Conservation (phyloP, 2,329 filamentous ascomycete species). For the Neophaeococcomyces mojaviensis region DNA sequence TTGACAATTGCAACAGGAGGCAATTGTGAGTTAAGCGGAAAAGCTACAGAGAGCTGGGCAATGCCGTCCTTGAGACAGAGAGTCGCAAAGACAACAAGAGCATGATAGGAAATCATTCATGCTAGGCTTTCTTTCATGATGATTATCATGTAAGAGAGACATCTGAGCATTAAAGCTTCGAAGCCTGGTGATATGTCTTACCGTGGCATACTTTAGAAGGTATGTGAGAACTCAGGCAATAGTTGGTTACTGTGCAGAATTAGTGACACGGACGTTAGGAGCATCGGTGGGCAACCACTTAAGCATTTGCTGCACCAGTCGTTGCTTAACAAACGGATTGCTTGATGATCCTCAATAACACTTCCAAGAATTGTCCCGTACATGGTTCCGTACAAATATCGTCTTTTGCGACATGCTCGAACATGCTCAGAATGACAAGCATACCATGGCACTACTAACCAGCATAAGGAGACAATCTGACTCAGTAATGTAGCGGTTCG, state of each 20-base stretch:
- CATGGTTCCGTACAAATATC: neutral
- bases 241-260: neutral
- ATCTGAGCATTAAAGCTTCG: neutral
- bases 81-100: slow-evolving; percentile 4
- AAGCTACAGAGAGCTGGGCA: slow-evolving; percentile 35
- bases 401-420: slow-evolving; percentile 30
- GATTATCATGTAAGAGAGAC: neutral
- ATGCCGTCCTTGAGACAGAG: slow-evolving; percentile 30
- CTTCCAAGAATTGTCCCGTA: neutral
- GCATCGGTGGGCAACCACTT: slow-evolving; percentile 1
- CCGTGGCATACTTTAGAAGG: neutral
- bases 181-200: neutral
- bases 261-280: neutral
- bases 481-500: too few species aligned
- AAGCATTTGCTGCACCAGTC: too few species aligned
- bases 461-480: neutral
- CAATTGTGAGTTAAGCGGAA: slow-evolving; percentile 78
- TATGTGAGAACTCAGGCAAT: neutral
- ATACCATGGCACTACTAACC: neutral
- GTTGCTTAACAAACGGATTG: neutral
- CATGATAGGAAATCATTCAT: slow-evolving; percentile 21
- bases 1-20: slow-evolving; percentile 68
- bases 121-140: slow-evolving; percentile 23
- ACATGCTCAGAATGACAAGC: slow-evolving; percentile 26
- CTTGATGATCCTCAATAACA: too few species aligned